A percentile compares a stretch with the other conserved stretches of the same genome.
Conservation (phyloP, 495 filamentous ascomycete genomes). For the Hypoxylon cercidicola region DNA sequence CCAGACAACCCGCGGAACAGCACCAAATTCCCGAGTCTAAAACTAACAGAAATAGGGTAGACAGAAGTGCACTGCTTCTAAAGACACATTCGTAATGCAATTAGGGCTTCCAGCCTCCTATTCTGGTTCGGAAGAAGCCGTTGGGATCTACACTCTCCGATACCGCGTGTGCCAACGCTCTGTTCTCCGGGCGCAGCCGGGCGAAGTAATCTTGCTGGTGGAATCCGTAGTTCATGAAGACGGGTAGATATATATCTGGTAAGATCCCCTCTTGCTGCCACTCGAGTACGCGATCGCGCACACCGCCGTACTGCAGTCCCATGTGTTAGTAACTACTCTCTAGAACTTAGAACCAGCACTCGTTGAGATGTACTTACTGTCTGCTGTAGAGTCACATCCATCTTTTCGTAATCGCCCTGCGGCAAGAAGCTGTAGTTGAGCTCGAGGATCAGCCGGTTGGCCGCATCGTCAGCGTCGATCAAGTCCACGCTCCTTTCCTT, state of each 20-base stretch:
- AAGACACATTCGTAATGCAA: not conserved
- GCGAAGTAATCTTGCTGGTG: conserved; percentile 65
- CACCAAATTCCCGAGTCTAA: too few species aligned
- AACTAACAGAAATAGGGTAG: too few species aligned
- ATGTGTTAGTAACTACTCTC: conserved; percentile 9
- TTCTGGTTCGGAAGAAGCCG: conserved; percentile 63
- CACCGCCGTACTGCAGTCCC: conserved; percentile 35
- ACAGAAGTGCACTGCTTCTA: too few species aligned
- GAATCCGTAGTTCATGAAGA: conserved; percentile 69
- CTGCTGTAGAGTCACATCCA: conserved; percentile 57
- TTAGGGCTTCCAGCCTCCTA: conserved; percentile 56
- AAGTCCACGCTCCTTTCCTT: conserved; percentile 60
- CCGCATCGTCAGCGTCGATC: conserved; percentile 60
- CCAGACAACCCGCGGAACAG: too few species aligned
- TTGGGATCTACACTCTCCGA: conserved; percentile 60
- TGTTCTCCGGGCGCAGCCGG: conserved; percentile 56
- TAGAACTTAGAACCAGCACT: not conserved
- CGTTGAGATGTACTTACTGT: conserved; percentile 27
- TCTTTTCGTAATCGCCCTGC: conserved; percentile 53
- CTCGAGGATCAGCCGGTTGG: conserved; percentile 63
- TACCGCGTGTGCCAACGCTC: conserved; percentile 53
- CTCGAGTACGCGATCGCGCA: conserved; percentile 41
- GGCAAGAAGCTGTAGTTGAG: conserved; percentile 60
- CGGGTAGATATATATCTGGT: conserved; percentile 61
- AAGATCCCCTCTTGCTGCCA: conserved; percentile 58